phyloP scores from a whole-genome alignment of 305 asterid species.

The Rubia tinctorum region DNA sequence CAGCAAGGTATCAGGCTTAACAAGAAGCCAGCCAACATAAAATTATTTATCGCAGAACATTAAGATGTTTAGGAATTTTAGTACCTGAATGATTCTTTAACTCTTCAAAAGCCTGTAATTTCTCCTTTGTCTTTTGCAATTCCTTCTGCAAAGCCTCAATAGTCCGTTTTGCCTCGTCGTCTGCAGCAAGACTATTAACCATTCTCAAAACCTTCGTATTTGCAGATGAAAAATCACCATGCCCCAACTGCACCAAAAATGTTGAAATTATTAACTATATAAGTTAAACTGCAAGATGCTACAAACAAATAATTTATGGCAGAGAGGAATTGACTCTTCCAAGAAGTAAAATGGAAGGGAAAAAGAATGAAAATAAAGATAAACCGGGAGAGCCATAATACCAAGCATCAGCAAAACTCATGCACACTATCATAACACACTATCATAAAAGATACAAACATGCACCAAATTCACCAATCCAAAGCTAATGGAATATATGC shows the following conservation, averaged over 20 bases:
- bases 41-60: background rate
- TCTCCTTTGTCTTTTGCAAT: constrained; percentile 88
- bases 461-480: background rate
- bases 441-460: background rate
- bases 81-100: constrained; percentile 86
- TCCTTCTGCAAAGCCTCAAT: constrained; percentile 94
- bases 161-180: constrained; percentile 88
- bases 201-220: constrained; percentile 89
- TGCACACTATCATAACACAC: too few relatives aligned
- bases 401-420: background rate
- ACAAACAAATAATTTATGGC: background rate
- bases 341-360: too few relatives aligned
- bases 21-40: background rate
- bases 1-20: background rate
- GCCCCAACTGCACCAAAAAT: constrained; percentile 69
- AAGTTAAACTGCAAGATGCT: background rate
- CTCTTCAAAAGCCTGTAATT: constrained; percentile 91
- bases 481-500: background rate
- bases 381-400: too few relatives aligned
- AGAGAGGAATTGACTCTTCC: too few relatives aligned
- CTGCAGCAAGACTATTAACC: constrained; percentile 91
- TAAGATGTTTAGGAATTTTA: constrained; percentile 14
- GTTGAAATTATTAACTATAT: background rate
- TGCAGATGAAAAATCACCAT: constrained; percentile 92
- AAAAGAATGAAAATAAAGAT: too few relatives aligned